Evolutionary conservation across 2,329 filamentous ascomycete genomes (phyloP), one percentile per base, ranked within the genome.

Genomic region (Botrytis squamosa): DNA sequence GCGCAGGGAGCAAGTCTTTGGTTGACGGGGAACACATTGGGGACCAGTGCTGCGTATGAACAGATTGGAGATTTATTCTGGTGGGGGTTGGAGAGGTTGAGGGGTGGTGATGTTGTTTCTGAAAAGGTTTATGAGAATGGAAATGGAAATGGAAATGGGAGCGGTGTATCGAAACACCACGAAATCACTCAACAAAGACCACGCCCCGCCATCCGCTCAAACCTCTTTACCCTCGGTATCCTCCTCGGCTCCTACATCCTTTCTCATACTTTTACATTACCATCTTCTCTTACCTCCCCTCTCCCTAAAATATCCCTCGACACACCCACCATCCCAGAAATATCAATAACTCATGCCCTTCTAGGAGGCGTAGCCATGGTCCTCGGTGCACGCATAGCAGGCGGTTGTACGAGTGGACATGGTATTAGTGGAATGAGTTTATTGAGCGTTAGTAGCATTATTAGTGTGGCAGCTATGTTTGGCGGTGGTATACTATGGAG

Each of bases 371-470:
- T 86, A 5, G 74, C 86, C 22, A 87, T 92, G 82, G 85, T 86
- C 0, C 79, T 92, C 14, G 91, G 91, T 1, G 85, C 89, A 1
- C 85, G 90, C 67, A 79, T 92, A 72, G 90, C 88, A 0, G 90
- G 89, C 2, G 91, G 91, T 0, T 93, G 91, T 76, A 91, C 90
- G 0, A 90, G 88, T 8, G 90, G 91, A 0, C 91, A 93, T 79
- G 91, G 91, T 0, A 89, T 93, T 75, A 91, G 88, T 74, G 91
- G 91, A 0, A 85, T 92, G 78, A 87, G 88, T n/a, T 83, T 90
- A 74, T 82, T 92, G 69, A 89, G 87, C 0, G 82, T 87, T 6
- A 87, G 89, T 16, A 92, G 90, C 78, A 84, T 91, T 72, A 80
- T 92, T 20, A 90, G 88, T 0, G 88, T 91, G 38, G 85, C 81